Percentiles rank a stretch among this genome's conserved stretches.
These are phyloP conservation scores for Exobasidium rhododendri DNA, from an alignment of 1,284 basidiomycete genomes.

Conservation along the genomic window DNA sequence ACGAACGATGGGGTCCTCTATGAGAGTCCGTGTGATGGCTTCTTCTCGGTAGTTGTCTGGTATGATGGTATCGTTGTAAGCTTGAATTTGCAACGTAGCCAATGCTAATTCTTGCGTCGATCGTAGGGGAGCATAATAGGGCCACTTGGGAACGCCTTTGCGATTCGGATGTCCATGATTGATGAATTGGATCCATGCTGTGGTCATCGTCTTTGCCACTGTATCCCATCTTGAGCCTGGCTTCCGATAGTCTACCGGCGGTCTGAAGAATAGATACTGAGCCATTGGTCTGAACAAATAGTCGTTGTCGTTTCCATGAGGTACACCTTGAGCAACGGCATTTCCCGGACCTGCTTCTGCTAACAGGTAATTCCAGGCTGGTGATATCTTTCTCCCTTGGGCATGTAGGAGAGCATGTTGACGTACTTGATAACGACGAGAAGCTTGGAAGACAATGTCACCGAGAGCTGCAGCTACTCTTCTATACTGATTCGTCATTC, in stretches of 20 bases:
- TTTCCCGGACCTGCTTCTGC: background rate
- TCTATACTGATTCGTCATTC: slow-evolving; percentile 3
- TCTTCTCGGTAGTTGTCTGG: slow-evolving; percentile 8
- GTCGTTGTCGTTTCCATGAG: background rate
- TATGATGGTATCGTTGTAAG: slow-evolving; percentile 4
- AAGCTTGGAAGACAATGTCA: slow-evolving; percentile 5
- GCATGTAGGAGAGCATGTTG: background rate
- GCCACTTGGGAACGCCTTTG: slow-evolving; percentile 5
- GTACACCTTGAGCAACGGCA: slow-evolving; percentile 1
- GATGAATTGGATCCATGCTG: slow-evolving; percentile 9
- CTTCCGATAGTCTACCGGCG: background rate
- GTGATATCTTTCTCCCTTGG: background rate
- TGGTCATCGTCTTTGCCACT: slow-evolving; percentile 1
- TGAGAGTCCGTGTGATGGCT: slow-evolving; percentile 2
- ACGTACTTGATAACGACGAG: slow-evolving; percentile 1
- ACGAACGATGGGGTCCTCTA: background rate
- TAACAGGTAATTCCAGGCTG: slow-evolving; percentile 3
- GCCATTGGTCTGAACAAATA: background rate
- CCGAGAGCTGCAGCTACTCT: background rate
- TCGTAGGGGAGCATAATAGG: background rate
- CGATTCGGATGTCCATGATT: slow-evolving; percentile 8
- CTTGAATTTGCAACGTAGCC: background rate
- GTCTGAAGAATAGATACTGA: background rate
- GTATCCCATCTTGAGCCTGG: background rate
- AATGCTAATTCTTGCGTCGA: background rate